Percentiles rank a stretch among this genome's conserved stretches.
phyloP scores from a whole-genome alignment of 306 rosid genomes.

The Cicer arietinum region DNA sequence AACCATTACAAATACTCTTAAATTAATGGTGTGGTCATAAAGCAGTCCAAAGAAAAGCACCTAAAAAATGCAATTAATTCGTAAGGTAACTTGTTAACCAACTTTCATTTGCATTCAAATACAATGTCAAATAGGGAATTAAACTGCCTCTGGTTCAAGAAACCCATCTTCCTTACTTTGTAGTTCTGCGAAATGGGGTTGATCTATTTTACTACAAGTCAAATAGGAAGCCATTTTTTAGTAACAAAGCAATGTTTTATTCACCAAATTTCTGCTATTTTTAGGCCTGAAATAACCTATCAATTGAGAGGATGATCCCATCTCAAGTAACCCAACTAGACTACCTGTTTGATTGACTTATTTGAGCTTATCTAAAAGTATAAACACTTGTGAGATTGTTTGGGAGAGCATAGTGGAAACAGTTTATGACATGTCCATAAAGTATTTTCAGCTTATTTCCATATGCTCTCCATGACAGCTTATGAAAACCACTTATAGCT shows the following conservation, averaged over 20 bases:
- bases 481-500: no score
- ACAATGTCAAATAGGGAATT: background rate
- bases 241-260: background rate
- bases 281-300: slow-evolving; percentile 15
- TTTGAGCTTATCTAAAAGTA: no score
- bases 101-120: background rate
- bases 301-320: slow-evolving; percentile 14
- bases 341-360: no score
- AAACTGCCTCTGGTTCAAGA: background rate
- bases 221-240: background rate
- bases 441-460: no score
- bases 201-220: background rate
- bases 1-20: background rate
- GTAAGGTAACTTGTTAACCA: background rate
- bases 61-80: background rate
- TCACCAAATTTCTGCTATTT: background rate
- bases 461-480: no score
- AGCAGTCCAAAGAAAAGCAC: background rate
- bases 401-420: no score
- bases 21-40: background rate
- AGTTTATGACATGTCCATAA: no score
- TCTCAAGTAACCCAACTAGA: slow-evolving; percentile 1
- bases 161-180: background rate
- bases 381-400: no score
- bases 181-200: background rate